Evolutionary conservation across 768 basidiomycete species (phyloP).

Genomic region (Tylopilus balloui): DNA sequence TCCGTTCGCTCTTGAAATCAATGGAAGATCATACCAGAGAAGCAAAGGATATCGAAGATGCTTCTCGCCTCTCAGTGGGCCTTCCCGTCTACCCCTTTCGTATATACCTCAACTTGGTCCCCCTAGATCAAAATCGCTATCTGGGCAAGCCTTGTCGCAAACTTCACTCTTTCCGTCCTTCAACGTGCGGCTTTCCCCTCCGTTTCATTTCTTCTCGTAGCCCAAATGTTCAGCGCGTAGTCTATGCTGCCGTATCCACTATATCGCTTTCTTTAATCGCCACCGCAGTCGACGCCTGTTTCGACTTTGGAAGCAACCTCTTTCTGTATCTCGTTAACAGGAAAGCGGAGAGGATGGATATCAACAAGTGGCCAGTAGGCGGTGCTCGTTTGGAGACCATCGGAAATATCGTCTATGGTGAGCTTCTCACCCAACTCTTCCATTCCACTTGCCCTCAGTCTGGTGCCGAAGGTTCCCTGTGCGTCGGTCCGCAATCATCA

Average conservation of each 20-base stretch:
- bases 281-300: slow-evolving; percentile 84
- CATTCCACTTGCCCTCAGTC: slow-evolving; percentile 1
- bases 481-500: slow-evolving; percentile 1
- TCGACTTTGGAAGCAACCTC: slow-evolving; percentile 79
- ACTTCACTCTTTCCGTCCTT: slow-evolving; percentile 65
- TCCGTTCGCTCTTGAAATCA: slow-evolving; percentile 81
- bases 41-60: slow-evolving; percentile 65
- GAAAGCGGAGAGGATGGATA: slow-evolving; percentile 66
- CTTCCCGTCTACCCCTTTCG: neutral
- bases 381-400: slow-evolving; percentile 88
- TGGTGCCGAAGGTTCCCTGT: slow-evolving; percentile 45
- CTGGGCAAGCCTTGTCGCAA: slow-evolving; percentile 75
- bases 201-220: neutral
- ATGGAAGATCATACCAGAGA: slow-evolving; percentile 88
- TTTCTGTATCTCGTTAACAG: slow-evolving; percentile 77
- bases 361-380: slow-evolving; percentile 88
- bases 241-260: slow-evolving; percentile 89
- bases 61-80: slow-evolving; percentile 61
- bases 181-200: slow-evolving; percentile 44
- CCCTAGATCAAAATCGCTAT: slow-evolving; percentile 85
- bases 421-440: neutral
- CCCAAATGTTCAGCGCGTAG: slow-evolving; percentile 34
- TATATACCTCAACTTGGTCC: neutral
- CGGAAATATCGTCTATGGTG: slow-evolving; percentile 84
- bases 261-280: slow-evolving; percentile 82